These are phyloP conservation scores for Ciborinia camelliae DNA, from an alignment of 2,329 filamentous ascomycete genomes.

Conservation along the genomic window DNA sequence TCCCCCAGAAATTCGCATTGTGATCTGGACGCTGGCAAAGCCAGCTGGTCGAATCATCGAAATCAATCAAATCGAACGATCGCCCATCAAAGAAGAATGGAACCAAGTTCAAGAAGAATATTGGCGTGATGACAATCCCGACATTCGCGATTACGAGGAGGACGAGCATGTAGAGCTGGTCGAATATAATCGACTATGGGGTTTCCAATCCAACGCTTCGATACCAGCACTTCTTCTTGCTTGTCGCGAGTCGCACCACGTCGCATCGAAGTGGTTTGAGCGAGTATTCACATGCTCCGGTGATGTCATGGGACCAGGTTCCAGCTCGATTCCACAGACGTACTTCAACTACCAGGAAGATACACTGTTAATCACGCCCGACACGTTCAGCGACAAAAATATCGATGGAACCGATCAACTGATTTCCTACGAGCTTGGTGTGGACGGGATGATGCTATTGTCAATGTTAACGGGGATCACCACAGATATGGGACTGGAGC, in stretches of 20 bases:
- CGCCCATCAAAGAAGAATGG: neutral
- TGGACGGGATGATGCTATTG: too few species aligned
- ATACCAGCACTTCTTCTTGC: constrained; percentile 13
- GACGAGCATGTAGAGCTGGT: neutral
- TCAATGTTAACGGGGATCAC: neutral
- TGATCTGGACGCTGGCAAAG: neutral
- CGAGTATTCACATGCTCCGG: neutral
- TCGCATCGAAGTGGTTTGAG: constrained; percentile 8
- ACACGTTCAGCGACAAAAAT: neutral
- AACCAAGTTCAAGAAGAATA: neutral
- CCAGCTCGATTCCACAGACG: constrained; percentile 11
- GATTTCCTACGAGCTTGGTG: too few species aligned
- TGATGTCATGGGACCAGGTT: neutral
- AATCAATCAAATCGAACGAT: neutral
- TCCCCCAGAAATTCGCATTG: neutral
- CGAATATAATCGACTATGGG: neutral
- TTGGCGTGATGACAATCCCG: neutral
- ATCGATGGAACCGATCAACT: neutral
- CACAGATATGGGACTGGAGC: neutral
- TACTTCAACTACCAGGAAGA: constrained; percentile 14
- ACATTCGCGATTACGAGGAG: neutral
- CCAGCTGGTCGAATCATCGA: constrained; percentile 7
- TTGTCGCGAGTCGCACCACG: constrained; percentile 4
- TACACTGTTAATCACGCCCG: constrained; percentile 5
- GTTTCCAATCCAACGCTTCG: neutral